Base-by-base conservation (phyloP, 306 rosid genomes). In the Prunus mongolica region DNA sequence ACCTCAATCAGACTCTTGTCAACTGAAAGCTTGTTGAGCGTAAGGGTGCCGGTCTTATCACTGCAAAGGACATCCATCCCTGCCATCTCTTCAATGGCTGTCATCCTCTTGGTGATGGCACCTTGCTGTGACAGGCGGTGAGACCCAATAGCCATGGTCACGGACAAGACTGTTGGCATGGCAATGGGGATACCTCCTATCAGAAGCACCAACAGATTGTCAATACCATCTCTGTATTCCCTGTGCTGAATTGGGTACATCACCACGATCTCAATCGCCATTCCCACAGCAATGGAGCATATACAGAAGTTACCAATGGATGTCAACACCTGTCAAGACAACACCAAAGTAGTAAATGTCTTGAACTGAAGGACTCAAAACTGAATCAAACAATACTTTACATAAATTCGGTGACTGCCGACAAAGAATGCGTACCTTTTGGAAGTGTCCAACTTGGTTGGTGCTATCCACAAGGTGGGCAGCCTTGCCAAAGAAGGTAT, bases 101-200 rank as follows among this genome's bases (percentile, higher is more conserved):
- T 93, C 98, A 93, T 93, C 81, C 98, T 93, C 85, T 93, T 93
- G 27, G 98, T 93, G 80, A 93, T 93, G 82, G 98, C 98, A 47
- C 98, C 98, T 87, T 93, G 98, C 74, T 91, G 69, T 0, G 98
- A 89, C 4, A 93, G 78, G 71, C 93, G 91, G 75, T 93, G 98
- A 69, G 98, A 91, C 2, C 98, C 98, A 57, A 93, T 91, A 73
- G 97, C 98, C 98, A 93, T 93, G 78, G 98, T 93, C 30, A 93
- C 98, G 5, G 98, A 93, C 86, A 93, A 61, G 64, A 93, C 98
- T 0, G 98, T 93, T 67, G 98, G 98, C 98, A 93, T 93, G 49
- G 98, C 98, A 80, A 93, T 93, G 30, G 98, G 98, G 83, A 93
- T 93, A 58, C 98, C 98, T 69, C 98, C 98, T 5, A 93, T 93